phyloP scores from a whole-genome alignment of 345 rosid species.

The Populus alba region DNA sequence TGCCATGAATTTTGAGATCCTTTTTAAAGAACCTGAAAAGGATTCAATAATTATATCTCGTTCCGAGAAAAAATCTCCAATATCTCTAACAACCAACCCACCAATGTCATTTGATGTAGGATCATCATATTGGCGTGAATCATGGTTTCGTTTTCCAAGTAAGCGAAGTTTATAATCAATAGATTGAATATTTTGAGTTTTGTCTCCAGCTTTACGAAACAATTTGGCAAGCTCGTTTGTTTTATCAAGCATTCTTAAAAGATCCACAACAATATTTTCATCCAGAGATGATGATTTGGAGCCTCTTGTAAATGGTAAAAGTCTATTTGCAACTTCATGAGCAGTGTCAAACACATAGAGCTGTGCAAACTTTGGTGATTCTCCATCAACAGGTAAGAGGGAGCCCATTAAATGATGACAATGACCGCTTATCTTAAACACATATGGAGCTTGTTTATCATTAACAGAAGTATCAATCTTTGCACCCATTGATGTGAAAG shows the following conservation, averaged over 20 bases:
- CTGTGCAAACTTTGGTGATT: background rate
- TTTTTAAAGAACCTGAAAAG: no score
- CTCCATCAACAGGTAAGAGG: background rate
- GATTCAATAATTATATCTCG: background rate
- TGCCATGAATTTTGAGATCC: no score
- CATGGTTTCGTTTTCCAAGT: background rate
- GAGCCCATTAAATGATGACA: background rate
- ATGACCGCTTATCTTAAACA: background rate
- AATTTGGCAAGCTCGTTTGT: background rate
- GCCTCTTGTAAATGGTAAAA: background rate
- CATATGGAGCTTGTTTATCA: background rate
- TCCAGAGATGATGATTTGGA: background rate
- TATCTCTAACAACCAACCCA: no score
- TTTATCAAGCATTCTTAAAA: background rate
- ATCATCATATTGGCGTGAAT: background rate
- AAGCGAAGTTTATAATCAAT: background rate
- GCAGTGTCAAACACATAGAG: conserved; percentile 6
- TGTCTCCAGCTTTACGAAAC: no score
- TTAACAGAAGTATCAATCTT: background rate
- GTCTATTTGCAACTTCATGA: background rate
- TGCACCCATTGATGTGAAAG: background rate
- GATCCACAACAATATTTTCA: background rate
- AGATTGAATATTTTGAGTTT: background rate
- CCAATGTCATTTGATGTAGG: background rate
- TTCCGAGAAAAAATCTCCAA: no score